Base-by-base conservation (phyloP, 768 basidiomycete genomes). In the Macrolepiota fuliginosa region DNA sequence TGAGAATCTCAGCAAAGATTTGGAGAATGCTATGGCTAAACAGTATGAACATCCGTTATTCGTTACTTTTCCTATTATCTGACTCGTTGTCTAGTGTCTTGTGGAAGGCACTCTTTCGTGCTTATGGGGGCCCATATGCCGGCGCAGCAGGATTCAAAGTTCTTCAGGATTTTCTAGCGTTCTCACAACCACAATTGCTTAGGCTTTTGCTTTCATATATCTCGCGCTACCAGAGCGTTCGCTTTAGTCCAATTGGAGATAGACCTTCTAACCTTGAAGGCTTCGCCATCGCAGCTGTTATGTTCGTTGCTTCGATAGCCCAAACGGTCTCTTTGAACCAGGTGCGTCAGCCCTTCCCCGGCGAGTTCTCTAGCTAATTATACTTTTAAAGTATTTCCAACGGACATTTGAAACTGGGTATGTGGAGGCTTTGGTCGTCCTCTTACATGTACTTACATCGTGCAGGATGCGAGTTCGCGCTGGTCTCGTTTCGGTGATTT, bases 381-480 rank as follows among this genome's bases (percentile, higher is more conserved):
- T n/a, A 1, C 39, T 62, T 40, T 50, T 45, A 17, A 63, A 92
- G 88, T 96, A 96, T 72, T 96, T 96, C 73, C 91, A 96, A 74
- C 79, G 83, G 2, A 87, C 88, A 51, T 91, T 84, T 69, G 86
- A 90, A 68, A 91, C 90, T 10, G 93, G 80, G 79, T 80, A 63
- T 17, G 70, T 67, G 24, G 3, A 45, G 4, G 3, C 17, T 40
- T 24, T 27, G 6, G 5, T 12, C n/a, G 22, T 24, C 29, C 10
- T n/a, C 24, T 11, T 10, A 53, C 42, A 46, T 15, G 49, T 22
- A 36, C 27, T 58, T 27, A 36, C 27, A 37, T 55, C 12, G 22
- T 46, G 12, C 39, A 81, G 93, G 7, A 96, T 96, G 95, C 88
- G 96, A n/a, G 84, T 97, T 47, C 88, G 94, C 29, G 90, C 92